phyloP scores from a whole-genome alignment of 2,329 filamentous ascomycete genomes.

The Ceratocystis albifundus region DNA sequence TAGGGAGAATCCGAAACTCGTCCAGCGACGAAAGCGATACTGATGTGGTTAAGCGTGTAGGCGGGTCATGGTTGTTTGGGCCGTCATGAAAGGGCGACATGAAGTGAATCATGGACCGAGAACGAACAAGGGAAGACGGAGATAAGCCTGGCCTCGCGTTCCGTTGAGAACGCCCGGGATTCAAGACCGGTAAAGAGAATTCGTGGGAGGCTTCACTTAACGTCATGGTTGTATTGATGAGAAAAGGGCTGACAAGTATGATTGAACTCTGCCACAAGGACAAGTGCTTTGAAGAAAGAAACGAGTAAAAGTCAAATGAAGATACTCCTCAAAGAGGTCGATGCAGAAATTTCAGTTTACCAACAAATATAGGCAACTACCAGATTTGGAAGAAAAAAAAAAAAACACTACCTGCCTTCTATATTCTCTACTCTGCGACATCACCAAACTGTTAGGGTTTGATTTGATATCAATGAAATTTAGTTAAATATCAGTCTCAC shows the following conservation, averaged over 20 bases:
- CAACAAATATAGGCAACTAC: background rate
- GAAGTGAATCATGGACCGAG: slow-evolving; percentile 3
- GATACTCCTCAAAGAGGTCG: background rate
- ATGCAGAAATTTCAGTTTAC: background rate
- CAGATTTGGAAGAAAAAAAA: background rate
- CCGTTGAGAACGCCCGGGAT: background rate
- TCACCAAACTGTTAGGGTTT: background rate
- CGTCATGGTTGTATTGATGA: background rate
- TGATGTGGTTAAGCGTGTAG: slow-evolving; percentile 6
- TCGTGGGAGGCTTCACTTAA: background rate
- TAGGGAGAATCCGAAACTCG: background rate
- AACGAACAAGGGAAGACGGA: background rate
- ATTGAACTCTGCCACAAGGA: background rate
- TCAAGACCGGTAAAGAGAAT: background rate
- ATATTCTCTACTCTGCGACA: background rate
- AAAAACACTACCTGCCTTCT: background rate
- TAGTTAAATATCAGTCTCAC: background rate
- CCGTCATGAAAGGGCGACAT: background rate
- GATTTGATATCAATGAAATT: background rate
- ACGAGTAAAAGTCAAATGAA: background rate
- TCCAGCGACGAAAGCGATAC: slow-evolving; percentile 13
- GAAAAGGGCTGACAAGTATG: too few relatives aligned
- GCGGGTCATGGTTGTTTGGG: slow-evolving; percentile 1
- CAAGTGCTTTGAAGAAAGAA: background rate
- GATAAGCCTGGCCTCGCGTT: background rate